Percentiles rank a stretch among this genome's conserved stretches.
These are phyloP conservation scores for Zymoseptoria passerinii DNA, from an alignment of 2,329 filamentous ascomycete species.

Conservation along the genomic window DNA sequence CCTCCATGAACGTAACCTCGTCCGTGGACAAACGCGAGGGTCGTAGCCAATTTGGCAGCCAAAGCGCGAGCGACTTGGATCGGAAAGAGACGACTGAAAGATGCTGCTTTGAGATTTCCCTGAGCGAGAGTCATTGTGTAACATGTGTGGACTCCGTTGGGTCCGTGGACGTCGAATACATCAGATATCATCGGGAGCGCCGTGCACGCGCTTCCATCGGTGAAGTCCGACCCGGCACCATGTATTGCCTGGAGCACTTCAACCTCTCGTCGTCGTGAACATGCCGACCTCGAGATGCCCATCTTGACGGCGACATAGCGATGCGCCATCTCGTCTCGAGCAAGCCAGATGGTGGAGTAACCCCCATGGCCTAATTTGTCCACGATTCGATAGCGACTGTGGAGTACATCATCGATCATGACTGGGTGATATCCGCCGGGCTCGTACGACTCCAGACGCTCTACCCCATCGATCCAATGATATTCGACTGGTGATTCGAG, in stretches of 20 bases:
- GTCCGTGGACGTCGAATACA: background rate
- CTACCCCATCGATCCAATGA: background rate
- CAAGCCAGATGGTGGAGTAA: slow-evolving; percentile 37
- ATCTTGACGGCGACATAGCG: slow-evolving; percentile 1
- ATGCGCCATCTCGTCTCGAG: slow-evolving; percentile 21
- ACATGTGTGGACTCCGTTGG: background rate
- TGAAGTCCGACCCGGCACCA: background rate
- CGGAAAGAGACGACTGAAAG: background rate
- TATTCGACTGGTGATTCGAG: background rate
- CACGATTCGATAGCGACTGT: slow-evolving; percentile 30
- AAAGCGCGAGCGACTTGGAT: background rate
- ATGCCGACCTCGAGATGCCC: background rate
- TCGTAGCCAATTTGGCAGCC: background rate
- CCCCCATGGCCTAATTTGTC: slow-evolving; percentile 37
- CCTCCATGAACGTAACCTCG: background rate
- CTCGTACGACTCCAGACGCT: background rate
- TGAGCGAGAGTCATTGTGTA: background rate
- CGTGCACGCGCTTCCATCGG: background rate
- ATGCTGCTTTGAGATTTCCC: background rate
- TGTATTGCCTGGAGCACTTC: background rate
- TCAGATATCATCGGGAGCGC: background rate
- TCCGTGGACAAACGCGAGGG: background rate
- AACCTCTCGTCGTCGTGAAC: background rate
- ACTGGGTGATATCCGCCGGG: background rate
- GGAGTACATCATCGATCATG: background rate